A percentile compares a stretch with the other conserved stretches of the same genome.
Evolutionary conservation across 768 basidiomycete genomes (phyloP).

Genomic region (Paxillus involutus): DNA sequence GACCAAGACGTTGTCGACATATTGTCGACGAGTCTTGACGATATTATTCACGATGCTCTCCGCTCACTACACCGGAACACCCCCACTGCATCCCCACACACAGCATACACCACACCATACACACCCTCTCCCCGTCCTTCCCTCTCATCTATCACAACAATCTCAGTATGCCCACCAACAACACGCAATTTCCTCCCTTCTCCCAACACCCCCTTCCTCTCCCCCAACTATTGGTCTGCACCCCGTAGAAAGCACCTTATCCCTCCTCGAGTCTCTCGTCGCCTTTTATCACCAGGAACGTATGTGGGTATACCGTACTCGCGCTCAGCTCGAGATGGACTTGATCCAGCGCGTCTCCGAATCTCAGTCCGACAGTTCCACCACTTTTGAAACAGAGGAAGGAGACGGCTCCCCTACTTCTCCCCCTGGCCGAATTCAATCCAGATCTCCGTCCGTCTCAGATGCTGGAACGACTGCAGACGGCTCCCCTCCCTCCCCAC

Average conservation of each 20-base stretch:
- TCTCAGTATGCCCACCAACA: constrained; percentile 22
- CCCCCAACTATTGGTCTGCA: constrained; percentile 29
- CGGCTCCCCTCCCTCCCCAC: constrained; percentile 25
- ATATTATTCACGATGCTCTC: constrained; percentile 70
- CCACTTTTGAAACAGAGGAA: constrained; percentile 7
- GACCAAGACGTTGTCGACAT: neutral
- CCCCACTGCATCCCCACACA: constrained; percentile 19
- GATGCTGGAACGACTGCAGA: constrained; percentile 31
- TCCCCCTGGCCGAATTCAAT: constrained; percentile 13
- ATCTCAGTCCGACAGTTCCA: constrained; percentile 4
- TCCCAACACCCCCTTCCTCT: constrained; percentile 35
- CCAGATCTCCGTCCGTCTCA: constrained; percentile 18
- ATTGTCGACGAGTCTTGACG: no score
- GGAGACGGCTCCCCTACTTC: constrained; percentile 22
- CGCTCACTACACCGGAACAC: constrained; percentile 19
- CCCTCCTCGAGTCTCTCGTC: constrained; percentile 63
- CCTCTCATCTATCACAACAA: constrained; percentile 21
- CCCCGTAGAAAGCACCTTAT: constrained; percentile 47
- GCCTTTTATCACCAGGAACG: constrained; percentile 70
- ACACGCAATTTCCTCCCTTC: constrained; percentile 31
- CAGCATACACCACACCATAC: constrained; percentile 29
- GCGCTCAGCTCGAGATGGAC: constrained; percentile 56
- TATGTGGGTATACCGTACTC: constrained; percentile 69
- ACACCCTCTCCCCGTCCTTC: constrained; percentile 26
- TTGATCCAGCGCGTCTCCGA: constrained; percentile 22